Base-by-base conservation (phyloP, 1,284 basidiomycete genomes). In the Moesziomyces sp. region DNA sequence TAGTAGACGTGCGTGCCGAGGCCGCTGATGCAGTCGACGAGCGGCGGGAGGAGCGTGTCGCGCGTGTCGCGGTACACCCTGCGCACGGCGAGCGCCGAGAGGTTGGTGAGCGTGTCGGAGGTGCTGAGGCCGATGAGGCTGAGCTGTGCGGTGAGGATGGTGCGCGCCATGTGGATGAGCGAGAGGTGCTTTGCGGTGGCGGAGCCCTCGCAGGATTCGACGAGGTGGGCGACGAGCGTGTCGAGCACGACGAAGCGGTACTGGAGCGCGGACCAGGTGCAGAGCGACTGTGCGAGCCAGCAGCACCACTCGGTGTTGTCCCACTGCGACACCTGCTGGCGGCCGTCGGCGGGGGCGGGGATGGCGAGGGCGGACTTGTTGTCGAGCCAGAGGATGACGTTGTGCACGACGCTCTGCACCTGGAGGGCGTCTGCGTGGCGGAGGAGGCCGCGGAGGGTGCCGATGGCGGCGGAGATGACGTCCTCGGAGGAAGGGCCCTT, bases 1-100 rank as follows among this genome's bases (percentile, higher is more conserved):
- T 98, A 97, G 86, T 97, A 96, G 58, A 96, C 90, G 83, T 97
- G 93, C 8, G 91, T 90, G 33, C 92, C 92, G 19, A 98, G 87
- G 0, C 93, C 92, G 6, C 92, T 87, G 58, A 97, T 91, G 79
- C 92, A 92, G 60, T 90, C 88, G 9, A 96, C 91, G 43, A 96
- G 85, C 2, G 88, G 85, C 0, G 90, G 88, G 9, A 97, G 86
- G 10, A 94, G 86, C 4, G 86, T 76, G 77, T 97, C 93, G 19
- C 74, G 55, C 7, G 66, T 65, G 38, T 80, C 64, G 33, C 64
- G 61, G 3, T 89, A 87, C 28, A 91, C 87, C 57, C 92, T 88
- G 50, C 92, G 91, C 48, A 94, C 86, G 54, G 93, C 87, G 47
- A 96, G 85, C 1, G 89, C 88, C 47, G 92, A 54, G 51, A 84